phyloP scores from a whole-genome alignment of 495 filamentous ascomycete species.

The Penicillium simplicissimum region DNA sequence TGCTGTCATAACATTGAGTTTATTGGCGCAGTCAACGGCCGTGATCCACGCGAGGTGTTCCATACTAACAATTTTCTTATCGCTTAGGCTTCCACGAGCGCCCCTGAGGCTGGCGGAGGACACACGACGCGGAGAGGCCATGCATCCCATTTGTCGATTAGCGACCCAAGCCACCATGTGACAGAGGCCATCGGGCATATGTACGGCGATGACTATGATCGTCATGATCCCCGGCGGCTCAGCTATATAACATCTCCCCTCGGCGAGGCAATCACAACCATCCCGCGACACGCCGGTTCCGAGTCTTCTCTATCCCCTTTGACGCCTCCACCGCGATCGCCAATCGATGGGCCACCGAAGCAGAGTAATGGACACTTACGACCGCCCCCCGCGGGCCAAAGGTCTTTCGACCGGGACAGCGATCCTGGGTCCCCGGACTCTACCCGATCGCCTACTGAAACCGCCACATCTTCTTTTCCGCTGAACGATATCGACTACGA shows the following conservation, averaged over 20 bases:
- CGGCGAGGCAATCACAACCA: constrained; percentile 47
- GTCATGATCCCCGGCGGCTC: constrained; percentile 58
- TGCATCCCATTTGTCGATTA: constrained; percentile 67
- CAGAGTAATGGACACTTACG: constrained; percentile 47
- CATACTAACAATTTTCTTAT: constrained; percentile 14
- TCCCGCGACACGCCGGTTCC: constrained; percentile 43
- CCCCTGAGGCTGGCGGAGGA: constrained; percentile 55
- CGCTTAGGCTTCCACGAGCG: constrained; percentile 51
- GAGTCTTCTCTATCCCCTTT: constrained; percentile 46
- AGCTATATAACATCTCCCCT: constrained; percentile 63
- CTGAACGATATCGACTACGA: constrained; percentile 91
- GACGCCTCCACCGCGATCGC: constrained; percentile 21
- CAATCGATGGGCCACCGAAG: constrained; percentile 22
- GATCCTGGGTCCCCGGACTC: constrained; percentile 59
- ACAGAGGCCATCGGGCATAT: constrained; percentile 96
- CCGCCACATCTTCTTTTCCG: constrained; percentile 74
- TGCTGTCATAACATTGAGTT: background rate
- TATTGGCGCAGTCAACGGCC: background rate
- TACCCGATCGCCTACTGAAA: constrained; percentile 62
- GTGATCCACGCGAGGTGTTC: background rate
- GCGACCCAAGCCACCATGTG: constrained; percentile 89
- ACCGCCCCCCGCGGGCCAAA: constrained; percentile 37
- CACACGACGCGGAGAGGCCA: constrained; percentile 61
- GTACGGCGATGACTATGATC: constrained; percentile 84
- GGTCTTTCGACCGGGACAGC: constrained; percentile 52